Evolutionary conservation across 1,284 basidiomycete genomes (phyloP), one percentile per base, ranked within the genome.

Genomic region (Tilletia setariae): DNA sequence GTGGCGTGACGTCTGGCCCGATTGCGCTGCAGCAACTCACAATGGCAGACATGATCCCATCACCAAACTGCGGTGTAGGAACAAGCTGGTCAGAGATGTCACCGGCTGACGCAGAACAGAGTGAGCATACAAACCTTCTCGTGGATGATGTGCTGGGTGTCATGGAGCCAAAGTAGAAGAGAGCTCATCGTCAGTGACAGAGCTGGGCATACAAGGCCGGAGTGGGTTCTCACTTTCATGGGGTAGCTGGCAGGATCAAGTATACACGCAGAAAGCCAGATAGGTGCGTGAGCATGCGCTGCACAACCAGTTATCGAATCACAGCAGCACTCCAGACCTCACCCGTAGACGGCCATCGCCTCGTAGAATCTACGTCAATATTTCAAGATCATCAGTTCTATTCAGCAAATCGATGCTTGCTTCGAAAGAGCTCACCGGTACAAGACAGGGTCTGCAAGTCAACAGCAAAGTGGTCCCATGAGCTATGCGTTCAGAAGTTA

Each of bases 21-120:
- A 8, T 19, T 4, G 35, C 11, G 6, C 47, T 32, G 21, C 30
- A 61, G n/a, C n/a, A n/a, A n/a, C 56, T 61, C n/a, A 61, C 56
- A 62, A 79, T 79, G 1, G 77, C 77, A 25, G 72, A 73, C 77
- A 79, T 79, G 76, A 79, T 80, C 28, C 76, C 70, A 49, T 66
- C 63, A 21, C 77, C 44, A 67, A 79, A 78, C 75, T 53, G 51
- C 21, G 15, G 23, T 25, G 35, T 23, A n/a, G n/a, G 25, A 11
- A 23, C 47, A 49, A 19, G 47, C 43, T 44, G 43, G 47, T 15
- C 47, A 15, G 9, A 15, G 8, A 49, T n/a, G n/a, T n/a, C n/a
- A n/a, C n/a, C n/a, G n/a, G n/a, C n/a, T n/a, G n/a, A n/a, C n/a
- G n/a, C n/a, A n/a, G n/a, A n/a, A n/a, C n/a, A 49, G 13, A 53